Evolutionary conservation across 768 basidiomycete genomes (phyloP).

Genomic region (Lentinula detonsa): DNA sequence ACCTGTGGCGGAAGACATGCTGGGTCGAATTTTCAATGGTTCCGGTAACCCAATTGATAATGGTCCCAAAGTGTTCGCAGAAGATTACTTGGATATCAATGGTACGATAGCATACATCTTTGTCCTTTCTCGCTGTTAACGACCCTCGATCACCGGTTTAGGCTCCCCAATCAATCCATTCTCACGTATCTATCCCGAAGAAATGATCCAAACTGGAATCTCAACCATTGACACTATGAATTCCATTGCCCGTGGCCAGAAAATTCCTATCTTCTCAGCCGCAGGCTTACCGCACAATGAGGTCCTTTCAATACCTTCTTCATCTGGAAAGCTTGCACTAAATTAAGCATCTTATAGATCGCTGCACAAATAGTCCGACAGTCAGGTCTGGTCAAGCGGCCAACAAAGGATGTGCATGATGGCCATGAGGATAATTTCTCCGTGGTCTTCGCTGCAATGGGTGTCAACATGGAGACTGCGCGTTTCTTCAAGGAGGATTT

Average conservation of each 20-base stretch:
- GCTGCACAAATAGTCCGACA: conserved; percentile 99
- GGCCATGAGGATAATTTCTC: conserved; percentile 99
- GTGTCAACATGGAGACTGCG: conserved; percentile 99
- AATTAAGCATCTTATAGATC: conserved; percentile 49
- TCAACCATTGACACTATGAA: conserved; percentile 98
- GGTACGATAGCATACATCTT: conserved; percentile 43
- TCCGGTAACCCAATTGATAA: conserved; percentile 97
- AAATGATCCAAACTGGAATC: conserved; percentile 99
- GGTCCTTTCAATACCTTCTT: conserved; percentile 34
- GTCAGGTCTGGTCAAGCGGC: conserved; percentile 93
- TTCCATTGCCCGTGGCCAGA: conserved; percentile 99
- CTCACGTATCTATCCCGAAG: conserved; percentile 98
- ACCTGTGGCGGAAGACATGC: conserved; percentile 97
- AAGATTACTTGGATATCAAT: conserved; percentile 99
- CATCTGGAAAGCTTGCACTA: neutral
- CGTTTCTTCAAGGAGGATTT: conserved; percentile 99
- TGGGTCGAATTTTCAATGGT: conserved; percentile 98
- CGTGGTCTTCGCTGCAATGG: conserved; percentile 99
- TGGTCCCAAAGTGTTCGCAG: conserved; percentile 98
- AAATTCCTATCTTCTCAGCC: conserved; percentile 99
- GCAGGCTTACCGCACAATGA: conserved; percentile 99
- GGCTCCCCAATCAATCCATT: conserved; percentile 98
- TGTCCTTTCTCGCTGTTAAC: conserved; percentile 7
- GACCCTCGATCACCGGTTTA: conserved; percentile 22
- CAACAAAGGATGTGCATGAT: conserved; percentile 96